Conservation (phyloP, 176 grass and related monocot genomes). For the Paspalum vaginatum region DNA sequence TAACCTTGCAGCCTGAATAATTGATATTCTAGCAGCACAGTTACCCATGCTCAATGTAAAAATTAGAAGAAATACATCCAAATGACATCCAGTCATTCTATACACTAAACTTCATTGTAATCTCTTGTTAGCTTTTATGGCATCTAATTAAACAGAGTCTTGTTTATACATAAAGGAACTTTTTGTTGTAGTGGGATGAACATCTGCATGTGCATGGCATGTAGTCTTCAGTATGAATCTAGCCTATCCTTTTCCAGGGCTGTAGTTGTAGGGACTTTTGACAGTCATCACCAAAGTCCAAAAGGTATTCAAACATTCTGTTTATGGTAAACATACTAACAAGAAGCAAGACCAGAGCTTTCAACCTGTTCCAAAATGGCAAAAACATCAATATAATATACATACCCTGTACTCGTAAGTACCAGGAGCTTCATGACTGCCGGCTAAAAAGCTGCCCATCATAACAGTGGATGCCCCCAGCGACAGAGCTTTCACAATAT, state of each 20-base stretch:
- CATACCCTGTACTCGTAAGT: conserved; percentile 75
- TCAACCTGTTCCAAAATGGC: neutral
- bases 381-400: neutral
- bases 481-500: conserved; percentile 89
- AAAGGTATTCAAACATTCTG: neutral
- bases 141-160: conserved; percentile 1
- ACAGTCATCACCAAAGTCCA: neutral
- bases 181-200: conserved; percentile 11
- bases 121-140: neutral
- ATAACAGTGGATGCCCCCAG: conserved; percentile 90
- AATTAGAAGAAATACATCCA: neutral
- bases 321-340: conserved; percentile 4
- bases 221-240: neutral
- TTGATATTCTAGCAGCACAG: neutral
- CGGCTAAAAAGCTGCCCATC: conserved; percentile 97
- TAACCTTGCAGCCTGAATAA: neutral
- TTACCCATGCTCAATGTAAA: conserved; percentile 1
- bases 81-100: neutral
- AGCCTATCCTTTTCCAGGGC: neutral
- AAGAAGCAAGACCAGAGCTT: neutral
- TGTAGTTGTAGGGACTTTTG: neutral
- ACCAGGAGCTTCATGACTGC: conserved; percentile 91
- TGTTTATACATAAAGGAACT: conserved; percentile 1
- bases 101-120: neutral
- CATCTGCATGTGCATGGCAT: conserved; percentile 31